These are phyloP conservation scores for Dryas octopetala DNA, from an alignment of 306 rosid genomes.

Conservation along the genomic window DNA sequence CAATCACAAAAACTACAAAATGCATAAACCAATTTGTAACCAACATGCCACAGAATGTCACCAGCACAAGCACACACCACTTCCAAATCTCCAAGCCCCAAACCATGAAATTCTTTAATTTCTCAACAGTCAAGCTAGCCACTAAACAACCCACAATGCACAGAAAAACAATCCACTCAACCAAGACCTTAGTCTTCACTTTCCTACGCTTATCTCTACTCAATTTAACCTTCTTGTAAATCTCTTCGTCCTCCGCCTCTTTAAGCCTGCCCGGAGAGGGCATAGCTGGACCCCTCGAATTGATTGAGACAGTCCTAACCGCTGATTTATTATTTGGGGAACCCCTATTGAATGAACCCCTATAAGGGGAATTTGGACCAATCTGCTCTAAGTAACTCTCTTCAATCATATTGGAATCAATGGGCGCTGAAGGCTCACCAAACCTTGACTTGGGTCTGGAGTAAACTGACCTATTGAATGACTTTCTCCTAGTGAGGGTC, in stretches of 20 bases:
- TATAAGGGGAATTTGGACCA: constrained; percentile 44
- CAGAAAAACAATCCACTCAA: constrained; percentile 45
- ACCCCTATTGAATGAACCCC: constrained; percentile 39
- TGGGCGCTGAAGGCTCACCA: constrained; percentile 53
- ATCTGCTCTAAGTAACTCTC: constrained; percentile 45
- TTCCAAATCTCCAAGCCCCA: constrained; percentile 81
- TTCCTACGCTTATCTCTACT: constrained; percentile 47
- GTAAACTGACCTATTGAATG: constrained; percentile 56
- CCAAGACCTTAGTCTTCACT: constrained; percentile 40
- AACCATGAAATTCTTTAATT: constrained; percentile 20
- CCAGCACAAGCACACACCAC: constrained; percentile 79
- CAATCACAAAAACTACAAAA: constrained; percentile 72
- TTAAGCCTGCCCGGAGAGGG: constrained; percentile 42
- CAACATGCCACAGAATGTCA: constrained; percentile 73
- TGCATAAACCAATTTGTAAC: constrained; percentile 76
- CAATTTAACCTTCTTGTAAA: constrained; percentile 55
- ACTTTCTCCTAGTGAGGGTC: constrained; percentile 39
- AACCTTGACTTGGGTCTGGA: constrained; percentile 84
- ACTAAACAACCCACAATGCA: constrained; percentile 49
- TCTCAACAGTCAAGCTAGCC: constrained; percentile 51
- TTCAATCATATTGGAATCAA: constrained; percentile 44
- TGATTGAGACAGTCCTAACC: constrained; percentile 35
- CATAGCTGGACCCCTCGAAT: constrained; percentile 42
- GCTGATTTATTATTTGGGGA: constrained; percentile 51
- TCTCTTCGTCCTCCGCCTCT: constrained; percentile 64